Conservation (phyloP, 2,329 filamentous ascomycete genomes). For the Juglanconis oblonga region DNA sequence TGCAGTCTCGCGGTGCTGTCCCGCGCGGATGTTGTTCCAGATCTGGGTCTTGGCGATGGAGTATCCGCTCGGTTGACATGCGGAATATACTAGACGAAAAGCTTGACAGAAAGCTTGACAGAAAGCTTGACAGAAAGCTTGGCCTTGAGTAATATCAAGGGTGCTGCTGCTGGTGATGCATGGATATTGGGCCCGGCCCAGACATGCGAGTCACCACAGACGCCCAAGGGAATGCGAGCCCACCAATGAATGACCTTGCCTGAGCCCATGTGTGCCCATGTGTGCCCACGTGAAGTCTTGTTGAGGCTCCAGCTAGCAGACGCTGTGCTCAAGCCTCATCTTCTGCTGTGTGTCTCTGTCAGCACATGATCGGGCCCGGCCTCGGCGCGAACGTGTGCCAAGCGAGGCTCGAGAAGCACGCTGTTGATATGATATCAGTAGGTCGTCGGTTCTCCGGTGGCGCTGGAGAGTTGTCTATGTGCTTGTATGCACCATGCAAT, state of each 20-base stretch:
- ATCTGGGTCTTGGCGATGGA: neutral
- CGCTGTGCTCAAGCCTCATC: neutral
- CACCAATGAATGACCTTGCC: neutral
- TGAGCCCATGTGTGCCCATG: neutral
- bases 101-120: neutral
- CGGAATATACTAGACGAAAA: neutral
- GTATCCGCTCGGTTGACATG: neutral
- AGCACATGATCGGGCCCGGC: neutral
- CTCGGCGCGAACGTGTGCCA: too few species aligned
- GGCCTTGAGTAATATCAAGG: neutral
- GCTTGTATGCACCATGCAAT: too few species aligned
- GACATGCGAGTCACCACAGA: neutral
- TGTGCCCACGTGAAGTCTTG: neutral
- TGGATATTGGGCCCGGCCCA: neutral
- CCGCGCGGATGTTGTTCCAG: neutral
- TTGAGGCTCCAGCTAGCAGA: neutral
- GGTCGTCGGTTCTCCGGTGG: too few species aligned
- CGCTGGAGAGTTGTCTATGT: too few species aligned
- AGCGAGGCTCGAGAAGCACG: too few species aligned
- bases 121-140: neutral
- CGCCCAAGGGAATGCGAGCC: neutral
- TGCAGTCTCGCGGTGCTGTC: neutral
- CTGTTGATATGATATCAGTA: too few species aligned
- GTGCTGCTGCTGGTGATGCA: neutral
- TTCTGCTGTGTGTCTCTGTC: neutral